Evolutionary conservation across 495 filamentous ascomycete species (phyloP).

Genomic region (Beverwykella pulmonaria): DNA sequence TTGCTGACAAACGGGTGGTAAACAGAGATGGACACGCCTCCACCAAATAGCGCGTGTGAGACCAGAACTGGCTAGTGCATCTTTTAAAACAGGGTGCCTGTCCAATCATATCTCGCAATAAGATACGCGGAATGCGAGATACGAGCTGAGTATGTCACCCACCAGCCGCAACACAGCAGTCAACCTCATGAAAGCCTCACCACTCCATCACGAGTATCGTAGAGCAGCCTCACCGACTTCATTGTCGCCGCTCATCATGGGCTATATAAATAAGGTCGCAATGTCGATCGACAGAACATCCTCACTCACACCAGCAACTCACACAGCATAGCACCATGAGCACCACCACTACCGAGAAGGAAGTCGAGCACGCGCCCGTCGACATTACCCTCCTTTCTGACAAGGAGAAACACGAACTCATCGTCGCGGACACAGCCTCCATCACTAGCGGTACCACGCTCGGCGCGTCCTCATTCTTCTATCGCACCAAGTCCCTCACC

Average conservation of each 20-base stretch:
- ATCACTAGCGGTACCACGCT: slow-evolving; percentile 24
- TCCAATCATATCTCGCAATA: not conserved
- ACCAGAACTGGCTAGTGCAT: not conserved
- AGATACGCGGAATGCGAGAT: slow-evolving; percentile 6
- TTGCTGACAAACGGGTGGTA: not conserved
- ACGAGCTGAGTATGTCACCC: slow-evolving; percentile 12
- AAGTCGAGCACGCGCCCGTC: slow-evolving; percentile 3
- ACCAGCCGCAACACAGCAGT: not conserved
- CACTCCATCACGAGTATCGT: not conserved
- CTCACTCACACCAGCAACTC: not conserved
- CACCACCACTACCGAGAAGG: slow-evolving; percentile 8
- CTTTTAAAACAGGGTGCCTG: not conserved
- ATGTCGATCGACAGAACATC: not conserved
- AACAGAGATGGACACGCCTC: not conserved
- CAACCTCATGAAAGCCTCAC: slow-evolving; percentile 12
- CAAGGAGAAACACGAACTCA: slow-evolving; percentile 26
- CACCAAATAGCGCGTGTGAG: not conserved
- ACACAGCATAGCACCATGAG: slow-evolving; percentile 12
- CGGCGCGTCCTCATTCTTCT: slow-evolving; percentile 37
- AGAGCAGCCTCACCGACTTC: not conserved
- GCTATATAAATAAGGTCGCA: not conserved
- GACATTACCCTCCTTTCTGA: slow-evolving; percentile 20
- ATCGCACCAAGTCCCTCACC: slow-evolving; percentile 47
- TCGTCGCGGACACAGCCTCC: slow-evolving; percentile 20
- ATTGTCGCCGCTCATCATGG: not conserved